Conservation (phyloP, 2,329 filamentous ascomycete genomes). For the Ceratocystis colombiana region DNA sequence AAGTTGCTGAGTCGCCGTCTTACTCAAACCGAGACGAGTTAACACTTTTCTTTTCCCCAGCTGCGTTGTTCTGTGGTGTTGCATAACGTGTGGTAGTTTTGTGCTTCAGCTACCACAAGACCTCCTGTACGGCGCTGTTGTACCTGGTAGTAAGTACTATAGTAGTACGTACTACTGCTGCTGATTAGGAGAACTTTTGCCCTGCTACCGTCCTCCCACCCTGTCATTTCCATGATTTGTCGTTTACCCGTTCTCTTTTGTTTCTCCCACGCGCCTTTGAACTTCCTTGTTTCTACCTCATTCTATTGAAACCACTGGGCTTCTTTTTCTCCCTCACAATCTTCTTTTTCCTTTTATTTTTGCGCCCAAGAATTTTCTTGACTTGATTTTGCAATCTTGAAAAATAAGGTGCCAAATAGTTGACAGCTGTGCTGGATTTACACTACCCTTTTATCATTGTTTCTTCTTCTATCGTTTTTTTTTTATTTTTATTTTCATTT, state of each 20-base stretch:
- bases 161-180: conserved; percentile 4
- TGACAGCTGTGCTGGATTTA: conserved; percentile 1
- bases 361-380: conserved; percentile 7
- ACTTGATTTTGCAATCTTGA: not conserved
- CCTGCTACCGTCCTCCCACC: not conserved
- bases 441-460: not conserved
- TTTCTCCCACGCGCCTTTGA: conserved; percentile 6
- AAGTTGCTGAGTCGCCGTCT: not conserved
- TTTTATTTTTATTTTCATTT: not conserved
- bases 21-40: not conserved
- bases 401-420: not conserved
- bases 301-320: conserved; percentile 3
- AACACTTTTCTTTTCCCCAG: not conserved
- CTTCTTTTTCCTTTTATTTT: conserved; percentile 14
- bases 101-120: conserved; percentile 1
- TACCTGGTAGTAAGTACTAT: not conserved
- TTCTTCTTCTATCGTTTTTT: too few species aligned
- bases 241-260: conserved; percentile 2
- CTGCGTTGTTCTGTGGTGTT: conserved; percentile 3
- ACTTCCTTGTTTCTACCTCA: conserved; percentile 7
- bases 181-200: not conserved
- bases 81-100: conserved; percentile 6
- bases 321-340: conserved; percentile 11
- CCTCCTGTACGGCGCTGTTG: not conserved
- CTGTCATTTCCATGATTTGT: conserved; percentile 12